Evolutionary conservation across 805 yeast genomes (phyloP), one percentile per base, ranked within the genome.

Genomic region (Myxozyma sirexii): DNA sequence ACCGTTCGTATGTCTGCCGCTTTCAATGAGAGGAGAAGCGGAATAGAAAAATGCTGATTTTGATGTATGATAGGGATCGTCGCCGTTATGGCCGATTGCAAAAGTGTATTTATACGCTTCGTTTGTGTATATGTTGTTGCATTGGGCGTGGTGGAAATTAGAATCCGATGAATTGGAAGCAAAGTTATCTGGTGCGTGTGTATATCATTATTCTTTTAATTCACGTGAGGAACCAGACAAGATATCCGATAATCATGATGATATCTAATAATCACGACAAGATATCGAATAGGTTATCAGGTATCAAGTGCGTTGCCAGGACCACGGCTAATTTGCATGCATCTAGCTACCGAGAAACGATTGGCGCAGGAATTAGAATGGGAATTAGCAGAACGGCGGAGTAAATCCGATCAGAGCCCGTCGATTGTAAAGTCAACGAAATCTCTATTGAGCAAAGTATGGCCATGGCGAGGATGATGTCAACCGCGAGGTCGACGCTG

Each of bases 101-200:
- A 57, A 58, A n/a, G 62, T 61, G n/a, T 61, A 59, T 43, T 35
- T 61, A 19, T 57, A 58, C 26, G 66, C 49, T 6, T 59, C 66
- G 33, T 19, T 54, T 15, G 57, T 54, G 38, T 56, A 62, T 26
- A 59, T 62, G 64, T 12, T 45, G 6, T 21, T 62, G 21, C 66
- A 62, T 37, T 62, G 63, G 66, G 35, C 48, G 19, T 62, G 66
- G 66, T 62, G 66, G 66, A 54, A 52, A 19, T 53, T 62, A 6
- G 64, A 60, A 26, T 21, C 57, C 19, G 66, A 62, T 21, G 66
- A 62, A 33, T 21, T 56, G 8, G 43, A 41, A 21, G 44, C 6
- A 27, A 33, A 33, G n/a, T 39, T 59, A 39, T 29, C 42, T 21
- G 57, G 65, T 62, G 43, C 4, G 54, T 47, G 12, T 43, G 5